Evolutionary conservation across 148 eudicot species (phyloP).

Genomic region (Camellia lanceoleosa): DNA sequence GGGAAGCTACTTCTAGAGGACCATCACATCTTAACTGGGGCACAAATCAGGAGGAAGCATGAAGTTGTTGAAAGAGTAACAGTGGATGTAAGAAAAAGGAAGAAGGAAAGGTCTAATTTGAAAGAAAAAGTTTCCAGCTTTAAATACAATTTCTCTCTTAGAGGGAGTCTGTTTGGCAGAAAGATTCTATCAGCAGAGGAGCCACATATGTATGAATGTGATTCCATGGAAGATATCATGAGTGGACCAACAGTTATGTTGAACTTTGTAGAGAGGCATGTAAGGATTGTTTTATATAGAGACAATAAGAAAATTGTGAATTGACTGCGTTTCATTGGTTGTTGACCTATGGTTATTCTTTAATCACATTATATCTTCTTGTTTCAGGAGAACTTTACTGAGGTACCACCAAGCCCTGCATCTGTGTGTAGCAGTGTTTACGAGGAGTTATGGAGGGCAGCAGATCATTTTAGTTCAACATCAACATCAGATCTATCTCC

Average conservation of each 20-base stretch:
- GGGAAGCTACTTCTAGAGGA: slow-evolving; percentile 92
- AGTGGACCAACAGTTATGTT: too few relatives aligned
- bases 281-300: slow-evolving; percentile 32
- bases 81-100: slow-evolving; percentile 36
- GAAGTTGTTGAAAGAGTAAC: slow-evolving; percentile 49
- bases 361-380: too few relatives aligned
- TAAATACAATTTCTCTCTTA: too few relatives aligned
- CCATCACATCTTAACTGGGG: slow-evolving; percentile 62
- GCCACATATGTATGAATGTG: too few relatives aligned
- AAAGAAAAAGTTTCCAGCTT: too few relatives aligned
- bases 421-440: slow-evolving; percentile 72
- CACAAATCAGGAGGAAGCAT: slow-evolving; percentile 78
- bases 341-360: not conserved
- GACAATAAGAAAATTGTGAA: not conserved
- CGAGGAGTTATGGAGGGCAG: slow-evolving; percentile 74
- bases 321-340: not conserved
- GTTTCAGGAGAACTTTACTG: slow-evolving; percentile 78
- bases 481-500: slow-evolving; percentile 64
- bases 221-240: too few relatives aligned
- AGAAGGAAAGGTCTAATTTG: too few relatives aligned
- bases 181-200: too few relatives aligned
- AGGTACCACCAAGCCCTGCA: slow-evolving; percentile 99
- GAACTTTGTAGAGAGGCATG: slow-evolving; percentile 20
- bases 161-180: too few relatives aligned
- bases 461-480: slow-evolving; percentile 56